A percentile compares a stretch with the other conserved stretches of the same genome.
phyloP scores from a whole-genome alignment of 23 red algal genomes.

The Pyropia haitanensis region DNA sequence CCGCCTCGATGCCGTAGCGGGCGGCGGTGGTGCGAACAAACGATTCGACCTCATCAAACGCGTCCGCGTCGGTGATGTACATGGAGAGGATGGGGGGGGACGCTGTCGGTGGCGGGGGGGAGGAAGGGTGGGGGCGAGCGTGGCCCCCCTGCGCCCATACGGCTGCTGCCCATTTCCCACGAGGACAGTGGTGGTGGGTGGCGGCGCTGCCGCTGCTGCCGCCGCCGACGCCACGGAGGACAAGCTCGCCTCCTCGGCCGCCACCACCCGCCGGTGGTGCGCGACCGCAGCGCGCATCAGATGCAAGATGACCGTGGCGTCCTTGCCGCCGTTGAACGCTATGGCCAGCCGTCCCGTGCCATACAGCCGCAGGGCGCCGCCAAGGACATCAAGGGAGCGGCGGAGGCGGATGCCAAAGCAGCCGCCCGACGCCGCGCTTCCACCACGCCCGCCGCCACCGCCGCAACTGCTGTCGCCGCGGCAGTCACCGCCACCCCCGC shows the following conservation, averaged over 20 bases:
- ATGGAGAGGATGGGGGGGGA: constrained; percentile 40
- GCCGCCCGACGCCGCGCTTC: too few relatives aligned
- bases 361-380: constrained; percentile 34
- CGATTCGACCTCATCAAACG: constrained; percentile 62
- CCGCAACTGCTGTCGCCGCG: too few relatives aligned
- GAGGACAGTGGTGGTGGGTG: too few relatives aligned
- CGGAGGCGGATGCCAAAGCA: not conserved
- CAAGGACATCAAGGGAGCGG: constrained; percentile 13
- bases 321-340: constrained; percentile 97
- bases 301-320: constrained; percentile 90
- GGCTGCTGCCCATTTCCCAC: too few relatives aligned
- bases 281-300: constrained; percentile 68
- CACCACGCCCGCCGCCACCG: too few relatives aligned
- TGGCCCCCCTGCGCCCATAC: too few relatives aligned
- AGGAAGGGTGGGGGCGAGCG: too few relatives aligned
- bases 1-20: constrained; percentile 25
- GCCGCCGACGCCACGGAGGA: too few relatives aligned
- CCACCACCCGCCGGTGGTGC: constrained; percentile 6
- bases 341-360: constrained; percentile 22
- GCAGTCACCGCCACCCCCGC: too few relatives aligned
- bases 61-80: constrained; percentile 44
- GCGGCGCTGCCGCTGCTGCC: too few relatives aligned
- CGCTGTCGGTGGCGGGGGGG: not conserved
- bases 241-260: not conserved
- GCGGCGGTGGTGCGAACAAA: constrained; percentile 50